Percentiles rank a stretch among this genome's conserved stretches.
phyloP scores from a whole-genome alignment of 495 filamentous ascomycete species.

The Podospora pseudoanserina region DNA sequence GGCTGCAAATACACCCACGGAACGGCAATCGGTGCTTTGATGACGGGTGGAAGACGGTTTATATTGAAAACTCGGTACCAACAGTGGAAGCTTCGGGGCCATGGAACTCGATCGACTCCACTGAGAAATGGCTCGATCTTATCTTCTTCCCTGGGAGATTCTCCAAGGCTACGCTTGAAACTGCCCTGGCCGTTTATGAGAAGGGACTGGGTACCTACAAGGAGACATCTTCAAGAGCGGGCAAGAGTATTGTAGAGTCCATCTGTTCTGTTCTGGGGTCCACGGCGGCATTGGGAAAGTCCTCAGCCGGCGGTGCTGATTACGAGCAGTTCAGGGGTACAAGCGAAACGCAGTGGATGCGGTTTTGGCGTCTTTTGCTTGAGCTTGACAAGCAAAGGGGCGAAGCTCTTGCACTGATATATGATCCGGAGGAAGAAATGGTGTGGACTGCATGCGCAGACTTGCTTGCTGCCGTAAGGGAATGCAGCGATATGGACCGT shows the following conservation, averaged over 20 bases:
- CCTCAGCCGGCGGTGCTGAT: conserved; percentile 62
- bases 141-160: conserved; percentile 81
- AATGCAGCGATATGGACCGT: conserved; percentile 73
- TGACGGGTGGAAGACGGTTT: conserved; percentile 68
- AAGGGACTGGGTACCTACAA: conserved; percentile 49
- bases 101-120: conserved; percentile 61
- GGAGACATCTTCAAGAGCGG: conserved; percentile 37
- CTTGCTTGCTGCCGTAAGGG: conserved; percentile 68
- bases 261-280: conserved; percentile 67
- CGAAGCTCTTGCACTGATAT: conserved; percentile 70
- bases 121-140: conserved; percentile 66
- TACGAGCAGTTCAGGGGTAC: conserved; percentile 66
- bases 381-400: conserved; percentile 84
- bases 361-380: conserved; percentile 77
- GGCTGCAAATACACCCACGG: conserved; percentile 36
- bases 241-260: conserved; percentile 57
- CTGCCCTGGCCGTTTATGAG: conserved; percentile 72
- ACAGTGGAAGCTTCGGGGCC: conserved; percentile 51
- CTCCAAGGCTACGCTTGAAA: conserved; percentile 71
- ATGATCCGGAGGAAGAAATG: conserved; percentile 65
- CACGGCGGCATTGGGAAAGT: conserved; percentile 57
- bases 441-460: conserved; percentile 82
- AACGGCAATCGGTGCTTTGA: conserved; percentile 56
- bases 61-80: conserved; percentile 57
- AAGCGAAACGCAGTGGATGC: conserved; percentile 79